Evolutionary conservation across 495 filamentous ascomycete genomes (phyloP).

Genomic region (Clohesyomyces aquaticus): DNA sequence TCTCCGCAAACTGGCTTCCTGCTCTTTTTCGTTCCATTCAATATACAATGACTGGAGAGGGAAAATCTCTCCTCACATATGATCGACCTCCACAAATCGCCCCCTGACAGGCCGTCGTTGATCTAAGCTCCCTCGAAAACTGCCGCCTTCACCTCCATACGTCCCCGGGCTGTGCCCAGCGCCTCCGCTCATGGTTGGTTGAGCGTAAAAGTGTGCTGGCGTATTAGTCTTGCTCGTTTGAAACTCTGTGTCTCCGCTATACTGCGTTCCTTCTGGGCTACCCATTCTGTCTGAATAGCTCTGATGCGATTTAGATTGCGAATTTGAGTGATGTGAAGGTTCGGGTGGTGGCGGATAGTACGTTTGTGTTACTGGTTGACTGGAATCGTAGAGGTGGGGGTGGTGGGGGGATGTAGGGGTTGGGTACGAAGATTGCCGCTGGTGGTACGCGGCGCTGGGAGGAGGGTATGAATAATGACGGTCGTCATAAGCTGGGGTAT

Average conservation of each 20-base stretch:
- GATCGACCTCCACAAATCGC: constrained; percentile 37
- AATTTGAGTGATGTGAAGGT: constrained; percentile 5
- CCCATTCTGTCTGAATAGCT: constrained; percentile 8
- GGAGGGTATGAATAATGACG: constrained; percentile 13
- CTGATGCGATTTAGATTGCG: constrained; percentile 19
- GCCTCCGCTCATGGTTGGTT: constrained; percentile 19
- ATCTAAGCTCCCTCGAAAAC: constrained; percentile 17
- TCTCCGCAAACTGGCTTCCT: too few relatives aligned
- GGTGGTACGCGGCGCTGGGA: constrained; percentile 1
- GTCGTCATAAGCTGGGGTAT: constrained; percentile 6
- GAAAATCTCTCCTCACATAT: constrained; percentile 34
- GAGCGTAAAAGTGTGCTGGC: constrained; percentile 41
- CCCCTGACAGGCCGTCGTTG: constrained; percentile 30
- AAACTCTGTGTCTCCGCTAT: constrained; percentile 20
- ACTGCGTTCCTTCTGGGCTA: constrained; percentile 29
- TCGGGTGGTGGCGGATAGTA: constrained; percentile 37
- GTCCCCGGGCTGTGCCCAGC: not conserved
- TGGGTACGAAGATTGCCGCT: constrained; percentile 27
- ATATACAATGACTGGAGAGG: too few relatives aligned
- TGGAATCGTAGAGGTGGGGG: constrained; percentile 1
- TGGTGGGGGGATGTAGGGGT: constrained; percentile 19
- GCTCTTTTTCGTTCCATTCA: not conserved
- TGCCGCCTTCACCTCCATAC: constrained; percentile 13
- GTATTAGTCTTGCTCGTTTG: constrained; percentile 30
- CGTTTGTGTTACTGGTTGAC: constrained; percentile 21